These are phyloP conservation scores for Domatiomyces catenatus DNA, from an alignment of 2,329 filamentous ascomycete genomes.

Conservation along the genomic window DNA sequence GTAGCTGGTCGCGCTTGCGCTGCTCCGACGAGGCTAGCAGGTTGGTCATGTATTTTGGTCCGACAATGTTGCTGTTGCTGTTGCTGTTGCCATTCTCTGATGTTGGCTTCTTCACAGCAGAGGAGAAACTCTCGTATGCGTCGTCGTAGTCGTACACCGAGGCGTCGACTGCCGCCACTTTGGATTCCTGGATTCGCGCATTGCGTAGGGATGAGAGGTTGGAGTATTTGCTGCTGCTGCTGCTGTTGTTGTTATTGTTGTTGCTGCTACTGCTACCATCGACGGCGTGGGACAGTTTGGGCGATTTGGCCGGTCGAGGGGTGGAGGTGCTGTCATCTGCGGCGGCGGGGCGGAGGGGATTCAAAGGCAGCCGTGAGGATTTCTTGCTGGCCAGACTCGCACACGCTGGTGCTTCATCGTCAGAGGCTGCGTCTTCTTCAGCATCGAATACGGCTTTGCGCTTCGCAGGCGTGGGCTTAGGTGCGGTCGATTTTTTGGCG, in stretches of 20 bases:
- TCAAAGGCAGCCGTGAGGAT: constrained; percentile 15
- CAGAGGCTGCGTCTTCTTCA: constrained; percentile 24
- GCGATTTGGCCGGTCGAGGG: constrained; percentile 22
- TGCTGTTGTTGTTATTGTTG: constrained; percentile 15
- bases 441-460: constrained; percentile 34
- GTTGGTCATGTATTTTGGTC: constrained; percentile 46
- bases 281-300: constrained; percentile 14
- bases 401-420: constrained; percentile 7
- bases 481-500: constrained; percentile 17
- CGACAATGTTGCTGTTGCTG: constrained; percentile 18
- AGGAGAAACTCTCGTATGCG: constrained; percentile 34
- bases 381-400: constrained; percentile 9
- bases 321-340: constrained; percentile 9
- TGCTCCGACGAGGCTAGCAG: constrained; percentile 44
- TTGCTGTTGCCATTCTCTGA: constrained; percentile 11
- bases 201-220: constrained; percentile 33
- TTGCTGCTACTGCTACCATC: constrained; percentile 4
- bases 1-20: constrained; percentile 47
- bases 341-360: constrained; percentile 1
- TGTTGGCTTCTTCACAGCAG: constrained; percentile 20
- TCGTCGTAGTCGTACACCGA: constrained; percentile 36
- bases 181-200: constrained; percentile 29
- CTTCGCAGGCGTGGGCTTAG: constrained; percentile 20
- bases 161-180: constrained; percentile 30
- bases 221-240: constrained; percentile 22